phyloP scores from a whole-genome alignment of 1,139 yeast genomes.

The Debaryomycetaceae sp. region DNA sequence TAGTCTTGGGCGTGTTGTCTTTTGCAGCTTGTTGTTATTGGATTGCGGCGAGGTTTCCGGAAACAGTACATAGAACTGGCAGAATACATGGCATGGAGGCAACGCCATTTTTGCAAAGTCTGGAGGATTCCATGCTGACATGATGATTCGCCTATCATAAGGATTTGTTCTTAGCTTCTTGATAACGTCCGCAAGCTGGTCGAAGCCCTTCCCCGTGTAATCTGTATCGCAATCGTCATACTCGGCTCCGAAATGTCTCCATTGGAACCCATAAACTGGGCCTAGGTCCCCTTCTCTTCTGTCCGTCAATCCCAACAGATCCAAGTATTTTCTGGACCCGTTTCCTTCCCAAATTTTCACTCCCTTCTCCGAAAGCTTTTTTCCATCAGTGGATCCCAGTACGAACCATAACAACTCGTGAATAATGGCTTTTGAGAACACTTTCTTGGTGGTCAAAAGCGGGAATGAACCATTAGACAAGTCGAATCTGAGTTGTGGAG shows the following conservation, averaged over 20 bases:
- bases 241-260: constrained; percentile 98
- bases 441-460: constrained; percentile 85
- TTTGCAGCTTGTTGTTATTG: constrained; percentile 12
- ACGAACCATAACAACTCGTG: constrained; percentile 93
- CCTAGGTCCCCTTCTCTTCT: constrained; percentile 95
- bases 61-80: constrained; percentile 89
- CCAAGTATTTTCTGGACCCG: constrained; percentile 91
- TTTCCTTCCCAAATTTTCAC: constrained; percentile 98
- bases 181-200: constrained; percentile 80
- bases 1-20: constrained; percentile 52
- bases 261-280: constrained; percentile 97
- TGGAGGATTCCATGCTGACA: constrained; percentile 98
- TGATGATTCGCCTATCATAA: constrained; percentile 86
- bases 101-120: constrained; percentile 92
- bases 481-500: constrained; percentile 88
- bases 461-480: constrained; percentile 75
- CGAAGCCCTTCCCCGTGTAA: constrained; percentile 84
- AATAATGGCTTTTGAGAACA: constrained; percentile 83
- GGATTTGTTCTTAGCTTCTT: constrained; percentile 82
- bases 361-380: constrained; percentile 70
- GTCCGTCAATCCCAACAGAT: constrained; percentile 71
- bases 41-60: constrained; percentile 41
- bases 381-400: constrained; percentile 86
- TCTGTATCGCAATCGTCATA: constrained; percentile 83
- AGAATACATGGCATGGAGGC: constrained; percentile 97